These are phyloP conservation scores for Epichloe gansuensis DNA, from an alignment of 2,329 filamentous ascomycete species.

Conservation along the genomic window DNA sequence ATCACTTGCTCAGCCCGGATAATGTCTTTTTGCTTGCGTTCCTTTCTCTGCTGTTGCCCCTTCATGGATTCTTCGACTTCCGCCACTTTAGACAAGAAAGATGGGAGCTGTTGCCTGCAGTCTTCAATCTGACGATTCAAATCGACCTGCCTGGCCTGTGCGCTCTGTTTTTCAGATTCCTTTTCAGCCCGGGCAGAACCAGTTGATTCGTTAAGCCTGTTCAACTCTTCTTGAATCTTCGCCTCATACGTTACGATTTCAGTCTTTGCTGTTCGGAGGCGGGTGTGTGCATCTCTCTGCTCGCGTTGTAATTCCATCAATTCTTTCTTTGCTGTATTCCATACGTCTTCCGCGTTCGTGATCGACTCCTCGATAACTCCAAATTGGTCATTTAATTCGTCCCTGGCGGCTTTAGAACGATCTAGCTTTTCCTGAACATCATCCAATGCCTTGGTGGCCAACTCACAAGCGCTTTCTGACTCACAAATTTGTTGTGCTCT, in stretches of 20 bases:
- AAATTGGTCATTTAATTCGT: constrained; percentile 32
- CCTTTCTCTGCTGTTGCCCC: constrained; percentile 20
- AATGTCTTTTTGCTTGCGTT: constrained; percentile 41
- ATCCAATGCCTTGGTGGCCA: constrained; percentile 37
- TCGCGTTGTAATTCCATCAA: constrained; percentile 44
- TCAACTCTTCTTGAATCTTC: constrained; percentile 42
- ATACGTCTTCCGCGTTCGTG: constrained; percentile 34
- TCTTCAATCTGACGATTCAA: constrained; percentile 17
- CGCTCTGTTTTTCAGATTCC: constrained; percentile 35
- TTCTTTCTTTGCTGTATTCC: constrained; percentile 39
- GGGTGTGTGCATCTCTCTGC: constrained; percentile 50
- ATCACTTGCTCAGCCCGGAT: constrained; percentile 30
- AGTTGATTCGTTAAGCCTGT: constrained; percentile 52
- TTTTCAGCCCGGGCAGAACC: constrained; percentile 57
- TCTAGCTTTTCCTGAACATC: constrained; percentile 31
- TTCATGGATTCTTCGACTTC: constrained; percentile 19
- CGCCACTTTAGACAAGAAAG: constrained; percentile 20
- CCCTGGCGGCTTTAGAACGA: constrained; percentile 25
- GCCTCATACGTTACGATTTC: constrained; percentile 31
- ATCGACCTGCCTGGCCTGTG: constrained; percentile 14
- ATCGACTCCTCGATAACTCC: constrained; percentile 31
- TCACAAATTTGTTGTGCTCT: constrained; percentile 16
- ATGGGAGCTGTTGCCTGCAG: constrained; percentile 17
- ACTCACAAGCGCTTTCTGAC: constrained; percentile 17
- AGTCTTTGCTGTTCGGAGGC: constrained; percentile 39